Conservation (phyloP, 495 filamentous ascomycete genomes). For the Physcia stellaris region DNA sequence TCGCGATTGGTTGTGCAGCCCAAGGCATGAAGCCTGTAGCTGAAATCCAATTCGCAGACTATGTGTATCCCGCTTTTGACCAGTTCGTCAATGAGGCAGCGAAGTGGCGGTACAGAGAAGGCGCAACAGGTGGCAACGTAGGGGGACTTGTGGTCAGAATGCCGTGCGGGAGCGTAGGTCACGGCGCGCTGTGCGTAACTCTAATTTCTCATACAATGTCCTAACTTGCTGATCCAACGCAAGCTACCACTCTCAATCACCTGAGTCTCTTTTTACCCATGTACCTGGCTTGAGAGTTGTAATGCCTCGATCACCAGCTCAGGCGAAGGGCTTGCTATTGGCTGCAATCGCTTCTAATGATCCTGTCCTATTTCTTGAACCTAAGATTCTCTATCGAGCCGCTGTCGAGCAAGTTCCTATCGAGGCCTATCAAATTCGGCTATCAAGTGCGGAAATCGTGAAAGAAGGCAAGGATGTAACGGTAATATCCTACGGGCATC, state of each 20-base stretch:
- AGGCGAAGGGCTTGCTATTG: conserved; percentile 84
- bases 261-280: conserved; percentile 85
- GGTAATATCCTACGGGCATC: conserved; percentile 81
- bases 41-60: conserved; percentile 97
- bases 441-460: conserved; percentile 79
- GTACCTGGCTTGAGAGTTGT: conserved; percentile 83
- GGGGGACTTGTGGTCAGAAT: conserved; percentile 84
- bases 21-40: conserved; percentile 90
- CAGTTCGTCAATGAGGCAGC: conserved; percentile 96
- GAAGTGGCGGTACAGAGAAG: conserved; percentile 83
- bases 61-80: conserved; percentile 92
- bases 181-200: conserved; percentile 63
- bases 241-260: conserved; percentile 86
- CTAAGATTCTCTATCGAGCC: conserved; percentile 87
- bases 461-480: conserved; percentile 78
- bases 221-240: conserved; percentile 8
- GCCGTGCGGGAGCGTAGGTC: conserved; percentile 91
- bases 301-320: conserved; percentile 76
- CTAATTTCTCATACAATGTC: background rate
- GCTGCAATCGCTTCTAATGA: conserved; percentile 66
- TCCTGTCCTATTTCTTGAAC: conserved; percentile 93
- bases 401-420: conserved; percentile 90
- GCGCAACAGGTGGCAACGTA: conserved; percentile 47
- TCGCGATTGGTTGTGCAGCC: conserved; percentile 78
- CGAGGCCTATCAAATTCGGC: conserved; percentile 65